phyloP scores from a whole-genome alignment of 768 basidiomycete genomes.

The Suillus clintonianus region DNA sequence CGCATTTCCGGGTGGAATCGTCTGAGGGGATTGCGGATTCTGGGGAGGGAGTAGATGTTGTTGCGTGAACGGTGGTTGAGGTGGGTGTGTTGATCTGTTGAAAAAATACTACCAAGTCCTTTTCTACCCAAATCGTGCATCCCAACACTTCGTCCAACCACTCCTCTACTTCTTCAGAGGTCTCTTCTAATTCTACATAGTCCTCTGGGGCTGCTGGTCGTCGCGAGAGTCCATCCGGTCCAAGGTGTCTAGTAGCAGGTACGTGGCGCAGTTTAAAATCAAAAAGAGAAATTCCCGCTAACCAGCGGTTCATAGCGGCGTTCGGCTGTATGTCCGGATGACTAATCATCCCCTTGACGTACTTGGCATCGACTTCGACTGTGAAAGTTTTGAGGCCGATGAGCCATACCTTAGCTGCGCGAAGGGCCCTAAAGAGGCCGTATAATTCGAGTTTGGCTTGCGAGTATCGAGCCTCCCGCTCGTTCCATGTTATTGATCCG shows the following conservation, averaged over 20 bases:
- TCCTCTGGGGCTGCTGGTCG: too few species aligned
- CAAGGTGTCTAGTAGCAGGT: too few species aligned
- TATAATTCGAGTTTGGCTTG: conserved; percentile 45
- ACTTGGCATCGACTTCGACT: conserved; percentile 42
- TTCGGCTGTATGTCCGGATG: conserved; percentile 39
- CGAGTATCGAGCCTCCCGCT: conserved; percentile 29
- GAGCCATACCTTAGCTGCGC: conserved; percentile 31
- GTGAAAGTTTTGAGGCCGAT: conserved; percentile 30
- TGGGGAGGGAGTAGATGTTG: too few species aligned
- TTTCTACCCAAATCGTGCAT: conserved; percentile 8
- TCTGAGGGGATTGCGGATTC: too few species aligned
- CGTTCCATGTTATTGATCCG: conserved; percentile 29
- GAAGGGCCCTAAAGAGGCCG: conserved; percentile 34
- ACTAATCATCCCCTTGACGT: conserved; percentile 45
- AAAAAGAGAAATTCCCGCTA: conserved; percentile 12
- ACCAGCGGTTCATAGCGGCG: conserved; percentile 17
- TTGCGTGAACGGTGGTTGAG: too few species aligned
- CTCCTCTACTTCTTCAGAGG: too few species aligned
- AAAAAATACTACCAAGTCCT: background rate
- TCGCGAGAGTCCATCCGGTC: too few species aligned
- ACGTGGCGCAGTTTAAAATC: background rate
- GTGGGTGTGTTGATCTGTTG: too few species aligned
- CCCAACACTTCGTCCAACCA: conserved; percentile 23
- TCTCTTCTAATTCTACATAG: too few species aligned
- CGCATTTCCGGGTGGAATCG: too few species aligned